phyloP scores from a whole-genome alignment of 176 grass and related monocot genomes.

The Calamus simplicifolius region DNA sequence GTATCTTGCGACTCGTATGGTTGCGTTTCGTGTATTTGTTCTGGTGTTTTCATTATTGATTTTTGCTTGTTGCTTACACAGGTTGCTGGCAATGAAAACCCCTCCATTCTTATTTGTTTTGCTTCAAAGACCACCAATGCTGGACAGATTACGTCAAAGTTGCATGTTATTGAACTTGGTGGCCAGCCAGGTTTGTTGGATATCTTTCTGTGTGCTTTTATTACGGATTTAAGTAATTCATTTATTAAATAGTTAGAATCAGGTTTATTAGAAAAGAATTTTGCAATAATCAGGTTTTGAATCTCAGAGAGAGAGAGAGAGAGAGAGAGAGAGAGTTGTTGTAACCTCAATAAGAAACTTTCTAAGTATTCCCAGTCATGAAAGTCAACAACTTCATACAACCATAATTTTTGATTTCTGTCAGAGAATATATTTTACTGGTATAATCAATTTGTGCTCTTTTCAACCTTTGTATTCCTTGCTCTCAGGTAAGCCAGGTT shows the following conservation, averaged over 20 bases:
- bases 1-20: constrained; percentile 1
- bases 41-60: neutral
- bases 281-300: too few species aligned
- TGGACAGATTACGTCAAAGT: constrained; percentile 82
- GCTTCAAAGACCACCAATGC: constrained; percentile 84
- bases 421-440: too few species aligned
- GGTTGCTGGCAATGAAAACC: constrained; percentile 91
- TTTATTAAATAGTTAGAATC: too few species aligned
- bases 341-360: too few species aligned
- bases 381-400: too few species aligned
- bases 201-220: neutral
- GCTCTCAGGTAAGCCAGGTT: constrained; percentile 66
- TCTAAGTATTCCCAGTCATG: too few species aligned
- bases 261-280: too few species aligned
- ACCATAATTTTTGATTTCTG: too few species aligned
- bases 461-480: neutral
- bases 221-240: constrained; percentile 1
- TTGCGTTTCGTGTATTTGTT: constrained; percentile 8
- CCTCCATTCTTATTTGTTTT: constrained; percentile 86
- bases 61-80: constrained; percentile 13
- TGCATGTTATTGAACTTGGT: constrained; percentile 95
- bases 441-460: neutral
- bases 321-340: too few species aligned
- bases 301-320: too few species aligned
- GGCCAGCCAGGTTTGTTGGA: constrained; percentile 55